Evolutionary conservation across 768 basidiomycete species (phyloP).

Genomic region (Boletus tomentosulus): DNA sequence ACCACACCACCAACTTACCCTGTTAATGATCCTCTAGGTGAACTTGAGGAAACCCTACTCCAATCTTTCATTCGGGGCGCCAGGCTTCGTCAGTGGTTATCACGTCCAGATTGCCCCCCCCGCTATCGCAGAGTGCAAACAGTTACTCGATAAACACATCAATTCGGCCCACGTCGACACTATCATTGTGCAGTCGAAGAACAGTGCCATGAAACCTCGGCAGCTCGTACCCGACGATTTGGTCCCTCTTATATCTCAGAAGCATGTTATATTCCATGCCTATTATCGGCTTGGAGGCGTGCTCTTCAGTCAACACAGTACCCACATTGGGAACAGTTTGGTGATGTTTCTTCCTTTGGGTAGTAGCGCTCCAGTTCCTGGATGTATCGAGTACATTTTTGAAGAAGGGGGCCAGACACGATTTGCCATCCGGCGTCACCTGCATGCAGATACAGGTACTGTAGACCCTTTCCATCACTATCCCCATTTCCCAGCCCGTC

Average conservation of each 20-base stretch:
- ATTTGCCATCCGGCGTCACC: neutral
- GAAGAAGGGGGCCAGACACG: neutral
- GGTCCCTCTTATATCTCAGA: neutral
- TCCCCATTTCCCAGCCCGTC: slow-evolving; percentile 6
- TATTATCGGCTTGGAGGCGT: neutral
- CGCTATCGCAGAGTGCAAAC: neutral
- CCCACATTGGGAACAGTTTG: neutral
- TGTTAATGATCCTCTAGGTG: slow-evolving; percentile 29
- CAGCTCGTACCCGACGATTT: neutral
- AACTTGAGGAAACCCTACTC: neutral
- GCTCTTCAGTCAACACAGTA: neutral
- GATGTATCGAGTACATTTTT: slow-evolving; percentile 1
- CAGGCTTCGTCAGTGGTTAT: slow-evolving; percentile 25
- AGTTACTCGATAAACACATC: neutral
- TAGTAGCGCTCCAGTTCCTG: neutral
- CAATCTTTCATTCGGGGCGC: slow-evolving; percentile 32
- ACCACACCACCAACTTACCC: slow-evolving; percentile 14
- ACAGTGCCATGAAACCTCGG: too few species aligned
- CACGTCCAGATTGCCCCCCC: neutral
- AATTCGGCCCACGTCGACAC: neutral
- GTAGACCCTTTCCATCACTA: slow-evolving; percentile 3
- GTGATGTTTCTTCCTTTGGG: neutral
- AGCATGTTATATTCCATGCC: neutral
- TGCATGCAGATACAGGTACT: neutral
- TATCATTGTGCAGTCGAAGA: too few species aligned